Evolutionary conservation across 2,329 filamentous ascomycete genomes (phyloP).

Genomic region (Fusarium siculi): DNA sequence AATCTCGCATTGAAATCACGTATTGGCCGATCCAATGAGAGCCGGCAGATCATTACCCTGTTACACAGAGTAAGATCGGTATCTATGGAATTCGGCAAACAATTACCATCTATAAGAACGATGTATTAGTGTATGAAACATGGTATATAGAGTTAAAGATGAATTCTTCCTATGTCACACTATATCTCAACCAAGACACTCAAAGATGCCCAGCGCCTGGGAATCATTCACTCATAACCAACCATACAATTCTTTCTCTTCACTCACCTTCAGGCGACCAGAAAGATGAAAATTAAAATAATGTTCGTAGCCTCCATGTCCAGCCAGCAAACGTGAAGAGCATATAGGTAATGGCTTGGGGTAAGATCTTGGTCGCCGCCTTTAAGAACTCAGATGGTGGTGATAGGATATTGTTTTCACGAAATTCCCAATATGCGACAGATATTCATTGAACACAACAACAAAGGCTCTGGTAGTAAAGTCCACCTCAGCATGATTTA

Average conservation of each 20-base stretch:
- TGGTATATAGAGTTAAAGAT: background rate
- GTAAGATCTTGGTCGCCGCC: background rate
- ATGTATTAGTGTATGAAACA: background rate
- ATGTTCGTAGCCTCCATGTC: background rate
- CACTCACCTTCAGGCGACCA: background rate
- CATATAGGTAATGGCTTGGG: background rate
- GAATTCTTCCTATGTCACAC: background rate
- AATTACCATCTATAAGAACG: background rate
- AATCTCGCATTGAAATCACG: slow-evolving; percentile 32
- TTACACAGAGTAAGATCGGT: background rate
- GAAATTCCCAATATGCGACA: background rate
- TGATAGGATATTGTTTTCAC: background rate
- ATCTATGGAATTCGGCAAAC: background rate
- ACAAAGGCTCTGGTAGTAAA: background rate
- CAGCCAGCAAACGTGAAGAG: background rate
- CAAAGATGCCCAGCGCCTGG: background rate
- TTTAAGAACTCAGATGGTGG: background rate
- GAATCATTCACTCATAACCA: background rate
- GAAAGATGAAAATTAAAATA: background rate
- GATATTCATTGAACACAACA: background rate
- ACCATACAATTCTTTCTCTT: no score
- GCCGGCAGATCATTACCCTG: slow-evolving; percentile 8
- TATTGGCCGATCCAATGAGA: slow-evolving; percentile 9
- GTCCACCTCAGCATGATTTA: background rate
- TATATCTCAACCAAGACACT: background rate